These are phyloP conservation scores for Telfairia occidentalis DNA, from an alignment of 331 rosid species.

Conservation along the genomic window DNA sequence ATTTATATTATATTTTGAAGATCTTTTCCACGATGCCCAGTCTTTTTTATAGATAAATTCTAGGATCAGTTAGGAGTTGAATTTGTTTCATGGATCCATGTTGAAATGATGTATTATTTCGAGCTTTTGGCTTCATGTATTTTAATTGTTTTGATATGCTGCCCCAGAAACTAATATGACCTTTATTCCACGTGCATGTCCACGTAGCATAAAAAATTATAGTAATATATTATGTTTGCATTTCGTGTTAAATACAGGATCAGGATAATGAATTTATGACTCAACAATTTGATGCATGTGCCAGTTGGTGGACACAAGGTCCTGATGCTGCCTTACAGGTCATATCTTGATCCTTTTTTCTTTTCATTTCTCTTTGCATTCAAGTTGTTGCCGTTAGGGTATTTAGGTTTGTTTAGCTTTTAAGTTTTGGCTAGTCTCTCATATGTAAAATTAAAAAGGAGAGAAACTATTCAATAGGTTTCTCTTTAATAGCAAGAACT, in stretches of 20 bases:
- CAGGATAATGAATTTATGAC: conserved; percentile 46
- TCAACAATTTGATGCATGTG: conserved; percentile 89
- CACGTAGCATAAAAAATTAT: not conserved
- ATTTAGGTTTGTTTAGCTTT: not conserved
- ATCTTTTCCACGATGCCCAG: not conserved
- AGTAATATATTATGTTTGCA: not conserved
- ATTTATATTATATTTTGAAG: not conserved
- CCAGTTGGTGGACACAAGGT: conserved; percentile 99
- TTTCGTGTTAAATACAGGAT: conserved; percentile 16
- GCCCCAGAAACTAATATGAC: not conserved
- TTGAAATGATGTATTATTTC: not conserved
- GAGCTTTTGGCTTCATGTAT: not conserved
- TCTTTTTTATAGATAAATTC: not conserved
- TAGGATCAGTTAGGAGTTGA: not conserved
- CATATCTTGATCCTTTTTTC: conserved; percentile 14
- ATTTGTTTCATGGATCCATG: not conserved
- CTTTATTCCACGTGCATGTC: not conserved
- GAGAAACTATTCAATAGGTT: not conserved
- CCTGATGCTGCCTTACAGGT: conserved; percentile 91
- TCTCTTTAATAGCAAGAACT: not conserved
- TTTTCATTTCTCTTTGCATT: not conserved
- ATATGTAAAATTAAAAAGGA: not conserved
- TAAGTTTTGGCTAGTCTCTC: not conserved
- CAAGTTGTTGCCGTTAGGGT: not conserved
- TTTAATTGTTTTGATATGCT: not conserved